Base-by-base conservation (phyloP, 202 grass and related monocot species). In the Miscanthus sacchariflorus region DNA sequence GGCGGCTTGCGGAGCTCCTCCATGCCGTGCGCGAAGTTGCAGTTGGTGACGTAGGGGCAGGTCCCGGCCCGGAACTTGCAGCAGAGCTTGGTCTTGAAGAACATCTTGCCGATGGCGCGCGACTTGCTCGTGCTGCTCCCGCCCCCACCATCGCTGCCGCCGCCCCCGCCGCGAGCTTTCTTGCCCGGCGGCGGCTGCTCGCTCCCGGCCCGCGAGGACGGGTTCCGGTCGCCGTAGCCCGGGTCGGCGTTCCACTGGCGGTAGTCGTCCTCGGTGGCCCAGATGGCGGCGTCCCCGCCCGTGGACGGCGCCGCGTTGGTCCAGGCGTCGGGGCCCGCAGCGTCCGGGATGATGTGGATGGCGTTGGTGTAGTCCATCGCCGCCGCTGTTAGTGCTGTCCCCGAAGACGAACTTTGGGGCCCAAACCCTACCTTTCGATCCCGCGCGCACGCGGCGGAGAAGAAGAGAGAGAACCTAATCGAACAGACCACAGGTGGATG, bases 41-140 rank as follows among this genome's bases (percentile, higher is more conserved):
- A 99, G 39, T 97, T 99, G 27, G 97, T 96, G 12, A 99, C 87
- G 39, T 99, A 99, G 0, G 97, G 97, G 80, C 97, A 99, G 5
- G 97, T 99, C 49, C 97, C 97, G 0, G 93, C 93, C 0, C 93
- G 90, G 81, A 97, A 96, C 76, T 96, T 95, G 88, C 97, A 97
- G 93, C 97, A 99, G 40, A 99, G 94, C 83, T 99, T 99, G 46
- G 94, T 99, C 86, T 99, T 99, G 88, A 99, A 99, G 89, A 99
- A 99, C 97, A 99, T 99, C 86, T 99, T 99, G 27, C 97, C 93
- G 24, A 99, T 93, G 4, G 91, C 93, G 7, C 94, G 86, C 10
- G 94, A 96, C 87, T 93, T 98, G 88, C 91, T 95, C 4, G 81
- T 89, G 52, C 69, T 86, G 70, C 78, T 78, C 28, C 65, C 74